phyloP scores from a whole-genome alignment of 495 filamentous ascomycete genomes.

The Penicillium fimorum region DNA sequence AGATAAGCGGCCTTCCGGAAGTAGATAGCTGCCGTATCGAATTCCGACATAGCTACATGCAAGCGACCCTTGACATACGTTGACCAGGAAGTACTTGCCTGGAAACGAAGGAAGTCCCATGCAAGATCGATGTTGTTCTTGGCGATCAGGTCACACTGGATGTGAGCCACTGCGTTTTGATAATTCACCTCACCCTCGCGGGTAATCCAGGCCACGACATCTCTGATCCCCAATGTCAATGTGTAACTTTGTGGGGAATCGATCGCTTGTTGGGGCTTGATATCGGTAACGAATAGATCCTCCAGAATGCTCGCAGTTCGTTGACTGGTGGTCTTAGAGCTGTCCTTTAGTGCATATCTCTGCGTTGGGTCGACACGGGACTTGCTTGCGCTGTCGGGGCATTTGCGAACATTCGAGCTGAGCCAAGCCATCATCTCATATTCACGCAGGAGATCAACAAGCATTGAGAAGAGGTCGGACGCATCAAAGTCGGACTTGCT shows the following conservation, averaged over 20 bases:
- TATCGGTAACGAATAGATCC: constrained; percentile 48
- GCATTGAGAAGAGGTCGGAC: constrained; percentile 60
- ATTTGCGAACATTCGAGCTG: constrained; percentile 51
- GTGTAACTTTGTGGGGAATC: constrained; percentile 45
- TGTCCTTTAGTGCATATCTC: constrained; percentile 30
- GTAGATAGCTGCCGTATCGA: constrained; percentile 65
- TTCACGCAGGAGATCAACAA: constrained; percentile 66
- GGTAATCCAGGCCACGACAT: constrained; percentile 50
- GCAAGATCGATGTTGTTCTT: constrained; percentile 70
- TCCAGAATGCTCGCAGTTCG: constrained; percentile 46
- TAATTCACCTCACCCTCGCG: constrained; percentile 45
- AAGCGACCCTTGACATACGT: constrained; percentile 85
- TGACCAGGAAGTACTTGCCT: constrained; percentile 65
- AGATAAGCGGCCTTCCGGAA: constrained; percentile 83
- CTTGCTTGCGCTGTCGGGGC: constrained; percentile 21
- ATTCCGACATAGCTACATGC: constrained; percentile 68
- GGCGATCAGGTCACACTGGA: constrained; percentile 70
- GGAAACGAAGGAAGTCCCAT: constrained; percentile 69
- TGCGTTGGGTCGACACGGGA: constrained; percentile 22
- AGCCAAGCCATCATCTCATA: constrained; percentile 83
- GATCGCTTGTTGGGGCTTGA: constrained; percentile 46
- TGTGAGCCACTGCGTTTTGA: constrained; percentile 50
- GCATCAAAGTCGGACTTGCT: constrained; percentile 67
- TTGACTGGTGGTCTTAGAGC: constrained; percentile 23
- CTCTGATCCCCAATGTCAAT: constrained; percentile 48